phyloP scores from a whole-genome alignment of 352 stramenopile species.

The Phytophthora tubulina region DNA sequence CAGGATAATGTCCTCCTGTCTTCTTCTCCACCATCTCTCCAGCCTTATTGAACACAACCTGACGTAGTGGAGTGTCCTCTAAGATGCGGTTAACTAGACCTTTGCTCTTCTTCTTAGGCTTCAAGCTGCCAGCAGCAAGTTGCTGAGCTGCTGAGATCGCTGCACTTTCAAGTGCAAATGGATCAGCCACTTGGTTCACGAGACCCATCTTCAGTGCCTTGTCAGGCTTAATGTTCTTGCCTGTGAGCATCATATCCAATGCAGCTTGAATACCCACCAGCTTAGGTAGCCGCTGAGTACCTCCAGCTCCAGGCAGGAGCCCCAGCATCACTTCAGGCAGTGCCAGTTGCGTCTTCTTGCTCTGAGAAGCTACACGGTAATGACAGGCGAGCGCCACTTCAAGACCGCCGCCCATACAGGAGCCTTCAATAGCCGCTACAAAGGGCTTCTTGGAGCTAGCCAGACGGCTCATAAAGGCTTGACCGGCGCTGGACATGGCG shows the following conservation, averaged over 20 bases:
- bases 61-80: constrained; percentile 95
- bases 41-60: constrained; percentile 95
- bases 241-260: constrained; percentile 98
- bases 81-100: constrained; percentile 88
- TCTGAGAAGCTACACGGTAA: constrained; percentile 96
- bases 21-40: constrained; percentile 98
- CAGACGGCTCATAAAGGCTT: constrained; percentile 94
- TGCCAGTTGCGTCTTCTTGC: constrained; percentile 96
- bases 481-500: constrained; percentile 91
- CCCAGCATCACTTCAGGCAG: constrained; percentile 98
- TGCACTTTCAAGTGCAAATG: constrained; percentile 90
- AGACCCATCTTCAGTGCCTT: constrained; percentile 98
- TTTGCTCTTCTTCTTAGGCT: constrained; percentile 93
- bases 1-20: constrained; percentile 97
- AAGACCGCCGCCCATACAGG: constrained; percentile 96
- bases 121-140: constrained; percentile 92
- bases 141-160: constrained; percentile 92
- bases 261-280: constrained; percentile 94
- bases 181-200: constrained; percentile 95
- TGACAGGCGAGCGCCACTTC: constrained; percentile 98
- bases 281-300: constrained; percentile 96
- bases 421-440: constrained; percentile 97
- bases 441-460: constrained; percentile 94
- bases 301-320: constrained; percentile 97
- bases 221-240: constrained; percentile 96